phyloP scores from a whole-genome alignment of 176 grass and related monocot species.

The Microstegium vimineum region DNA sequence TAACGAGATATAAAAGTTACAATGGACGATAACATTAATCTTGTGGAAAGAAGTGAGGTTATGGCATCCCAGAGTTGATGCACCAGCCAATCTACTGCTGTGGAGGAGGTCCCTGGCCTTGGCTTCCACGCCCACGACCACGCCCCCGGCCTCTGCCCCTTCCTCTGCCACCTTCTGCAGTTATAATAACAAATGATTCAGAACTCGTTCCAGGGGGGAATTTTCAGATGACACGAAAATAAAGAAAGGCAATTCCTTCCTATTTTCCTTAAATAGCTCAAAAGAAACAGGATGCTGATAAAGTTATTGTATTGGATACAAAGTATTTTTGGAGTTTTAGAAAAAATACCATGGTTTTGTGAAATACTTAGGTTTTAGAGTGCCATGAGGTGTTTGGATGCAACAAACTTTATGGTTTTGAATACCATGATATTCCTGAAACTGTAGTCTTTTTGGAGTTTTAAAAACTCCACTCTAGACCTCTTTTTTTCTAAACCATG shows the following conservation, averaged over 20 bases:
- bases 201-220: too few relatives aligned
- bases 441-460: too few relatives aligned
- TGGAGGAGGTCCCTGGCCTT: constrained; percentile 28
- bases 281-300: neutral
- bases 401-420: too few relatives aligned
- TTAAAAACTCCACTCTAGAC: too few relatives aligned
- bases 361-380: too few relatives aligned
- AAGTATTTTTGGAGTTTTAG: too few relatives aligned
- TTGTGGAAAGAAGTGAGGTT: neutral
- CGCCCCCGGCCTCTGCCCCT: constrained; percentile 27
- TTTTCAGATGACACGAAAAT: neutral
- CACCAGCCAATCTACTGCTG: constrained; percentile 36
- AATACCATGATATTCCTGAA: too few relatives aligned
- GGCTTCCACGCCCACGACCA: constrained; percentile 16
- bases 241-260: neutral
- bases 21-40: constrained; percentile 25
- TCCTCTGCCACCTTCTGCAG: constrained; percentile 35
- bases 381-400: too few relatives aligned
- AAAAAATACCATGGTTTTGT: too few relatives aligned
- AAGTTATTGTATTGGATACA: too few relatives aligned
- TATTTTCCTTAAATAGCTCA: neutral
- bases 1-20: constrained; percentile 47
- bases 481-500: too few relatives aligned
- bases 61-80: neutral
- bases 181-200: constrained; percentile 6